phyloP scores from a whole-genome alignment of 352 stramenopile species.

The Thraustochytrium striatum region DNA sequence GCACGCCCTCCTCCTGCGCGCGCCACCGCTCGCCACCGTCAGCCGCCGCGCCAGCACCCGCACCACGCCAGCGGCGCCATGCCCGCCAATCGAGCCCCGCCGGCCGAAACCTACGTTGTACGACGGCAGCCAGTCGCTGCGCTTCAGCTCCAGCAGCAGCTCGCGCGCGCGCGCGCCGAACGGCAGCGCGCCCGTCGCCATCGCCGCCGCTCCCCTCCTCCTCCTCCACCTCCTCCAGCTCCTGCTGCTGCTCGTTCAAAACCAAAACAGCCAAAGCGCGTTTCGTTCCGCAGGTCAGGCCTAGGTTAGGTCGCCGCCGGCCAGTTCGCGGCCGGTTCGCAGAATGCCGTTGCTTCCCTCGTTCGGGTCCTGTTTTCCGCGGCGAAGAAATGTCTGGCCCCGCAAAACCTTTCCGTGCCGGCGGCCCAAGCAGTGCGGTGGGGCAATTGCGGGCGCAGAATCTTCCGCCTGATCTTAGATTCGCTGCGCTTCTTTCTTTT shows the following conservation, averaged over 20 bases:
- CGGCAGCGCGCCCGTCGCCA: neutral
- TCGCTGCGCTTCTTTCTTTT: no score
- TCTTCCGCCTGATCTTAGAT: no score
- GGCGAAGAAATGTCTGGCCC: no score
- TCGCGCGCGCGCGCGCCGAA: constrained; percentile 59
- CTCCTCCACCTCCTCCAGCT: neutral
- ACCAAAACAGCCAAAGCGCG: neutral
- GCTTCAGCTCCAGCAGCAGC: constrained; percentile 77
- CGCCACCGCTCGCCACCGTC: neutral
- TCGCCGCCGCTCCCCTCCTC: neutral
- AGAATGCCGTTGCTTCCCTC: neutral
- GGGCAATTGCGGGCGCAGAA: no score
- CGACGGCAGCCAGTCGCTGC: constrained; percentile 80
- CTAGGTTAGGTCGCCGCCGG: no score
- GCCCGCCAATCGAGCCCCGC: neutral
- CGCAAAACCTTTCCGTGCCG: no score
- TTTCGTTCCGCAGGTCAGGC: no score
- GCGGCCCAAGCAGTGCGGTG: no score
- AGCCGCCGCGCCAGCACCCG: neutral
- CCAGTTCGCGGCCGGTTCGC: no score
- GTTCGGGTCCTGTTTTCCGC: neutral
- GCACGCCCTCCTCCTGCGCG: constrained; percentile 43
- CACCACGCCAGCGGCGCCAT: no score
- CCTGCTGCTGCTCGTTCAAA: neutral
- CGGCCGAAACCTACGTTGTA: constrained; percentile 66